Evolutionary conservation across 2,329 filamentous ascomycete genomes (phyloP).

Genomic region (Raffaelea deltoideospora): DNA sequence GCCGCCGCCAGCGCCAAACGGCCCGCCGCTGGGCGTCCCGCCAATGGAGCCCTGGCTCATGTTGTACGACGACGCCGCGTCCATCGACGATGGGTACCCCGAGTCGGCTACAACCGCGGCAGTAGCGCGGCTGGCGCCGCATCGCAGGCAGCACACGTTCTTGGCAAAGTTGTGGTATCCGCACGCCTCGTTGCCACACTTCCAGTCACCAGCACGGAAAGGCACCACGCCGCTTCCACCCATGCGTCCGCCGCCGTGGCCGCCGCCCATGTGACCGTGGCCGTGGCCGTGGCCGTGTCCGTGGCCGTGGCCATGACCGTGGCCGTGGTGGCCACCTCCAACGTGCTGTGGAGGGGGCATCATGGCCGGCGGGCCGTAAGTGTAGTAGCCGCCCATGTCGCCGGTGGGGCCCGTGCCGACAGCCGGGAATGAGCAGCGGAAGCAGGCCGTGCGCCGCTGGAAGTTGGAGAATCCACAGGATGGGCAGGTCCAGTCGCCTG

Average conservation of each 20-base stretch:
- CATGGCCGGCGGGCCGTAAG: conserved; percentile 51
- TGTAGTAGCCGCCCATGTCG: conserved; percentile 51
- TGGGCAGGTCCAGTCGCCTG: conserved; percentile 97
- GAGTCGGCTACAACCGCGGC: conserved; percentile 92
- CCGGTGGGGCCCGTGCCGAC: conserved; percentile 60
- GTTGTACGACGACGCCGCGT: conserved; percentile 64
- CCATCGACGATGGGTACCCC: conserved; percentile 81
- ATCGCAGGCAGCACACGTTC: conserved; percentile 94
- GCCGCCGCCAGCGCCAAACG: conserved; percentile 60
- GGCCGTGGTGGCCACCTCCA: conserved; percentile 34
- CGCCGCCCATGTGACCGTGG: conserved; percentile 45
- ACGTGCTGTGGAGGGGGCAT: conserved; percentile 58
- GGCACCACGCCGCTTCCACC: conserved; percentile 77
- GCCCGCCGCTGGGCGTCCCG: conserved; percentile 57
- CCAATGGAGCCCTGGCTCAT: conserved; percentile 83
- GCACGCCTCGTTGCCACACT: conserved; percentile 93
- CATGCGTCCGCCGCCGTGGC: conserved; percentile 55
- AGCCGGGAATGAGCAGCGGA: conserved; percentile 98
- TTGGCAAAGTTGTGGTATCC: conserved; percentile 99
- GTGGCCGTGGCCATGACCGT: conserved; percentile 37
- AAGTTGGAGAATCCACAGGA: conserved; percentile 99
- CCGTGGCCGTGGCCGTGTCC: conserved; percentile 33
- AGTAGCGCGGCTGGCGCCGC: conserved; percentile 83
- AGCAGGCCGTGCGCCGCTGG: conserved; percentile 93
- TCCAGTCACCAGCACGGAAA: conserved; percentile 98